Evolutionary conservation across 768 basidiomycete species (phyloP), one percentile per base, ranked within the genome.

Genomic region (Termitomyces sp.): DNA sequence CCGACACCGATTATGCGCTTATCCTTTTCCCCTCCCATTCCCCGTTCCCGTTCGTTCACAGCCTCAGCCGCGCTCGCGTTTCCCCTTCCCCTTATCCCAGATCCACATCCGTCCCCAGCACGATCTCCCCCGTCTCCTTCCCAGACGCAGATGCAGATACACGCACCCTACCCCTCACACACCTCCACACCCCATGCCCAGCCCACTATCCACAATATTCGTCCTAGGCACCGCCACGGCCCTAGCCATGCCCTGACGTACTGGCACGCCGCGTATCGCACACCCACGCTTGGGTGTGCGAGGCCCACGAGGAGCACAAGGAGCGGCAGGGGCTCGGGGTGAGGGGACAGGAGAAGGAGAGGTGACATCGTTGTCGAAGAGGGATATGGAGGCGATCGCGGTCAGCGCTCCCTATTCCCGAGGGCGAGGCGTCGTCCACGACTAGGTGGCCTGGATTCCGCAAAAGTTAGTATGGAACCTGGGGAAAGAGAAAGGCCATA

Each of bases 211-310:
- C 3, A 92, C 83, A 17, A 98, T 79, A 57, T 85, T 92, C 34
- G 95, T 97, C 31, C 92, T 76, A 31, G 95, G 75, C 10, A 94
- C 87, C 0, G 85, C 81, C 2, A 95, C 86, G 8, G 86, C 86
- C 23, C 96, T 81, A 40, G 85, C 85, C 38, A 98, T 76, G 90
- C 89, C 16, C 95, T 77, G 1, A 92, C 80, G 61, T 88, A 89
- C 63, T 96, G 95, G 64, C 92, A 94, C 0, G 91, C 90, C 0
- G 91, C 92, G 44, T 90, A 91, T 6, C 94, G 83, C 3, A 95
- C 87, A 1, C 90, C 91, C 16, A 85, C 75, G 55, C 87, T 81
- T 0, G 76, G 79, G 53, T 91, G 86, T 0, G 76, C 61, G 8
- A 95, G 77, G 12, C 81, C 81, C 2, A 69, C 65, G 56, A 82